Conservation (phyloP, 768 basidiomycete species). For the Dacryopinax primogenitus region DNA sequence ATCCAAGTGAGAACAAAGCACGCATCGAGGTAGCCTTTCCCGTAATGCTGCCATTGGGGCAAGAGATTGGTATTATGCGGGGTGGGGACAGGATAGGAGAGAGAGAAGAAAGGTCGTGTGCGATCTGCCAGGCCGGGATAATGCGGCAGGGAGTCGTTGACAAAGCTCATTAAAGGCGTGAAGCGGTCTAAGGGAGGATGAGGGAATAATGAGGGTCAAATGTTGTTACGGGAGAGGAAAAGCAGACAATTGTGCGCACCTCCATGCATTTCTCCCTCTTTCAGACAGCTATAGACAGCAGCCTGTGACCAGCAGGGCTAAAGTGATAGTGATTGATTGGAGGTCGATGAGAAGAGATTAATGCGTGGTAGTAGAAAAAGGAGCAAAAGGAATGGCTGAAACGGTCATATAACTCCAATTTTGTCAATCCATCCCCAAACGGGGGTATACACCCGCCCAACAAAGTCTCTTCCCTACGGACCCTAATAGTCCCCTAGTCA, state of each 20-base stretch:
- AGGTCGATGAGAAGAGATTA: background rate
- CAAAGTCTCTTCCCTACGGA: background rate
- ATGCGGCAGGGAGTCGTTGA: conserved; percentile 35
- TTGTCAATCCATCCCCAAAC: background rate
- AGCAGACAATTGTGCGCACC: background rate
- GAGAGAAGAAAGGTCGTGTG: conserved; percentile 49
- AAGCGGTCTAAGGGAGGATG: background rate
- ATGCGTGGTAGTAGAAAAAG: background rate
- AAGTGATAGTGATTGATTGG: background rate
- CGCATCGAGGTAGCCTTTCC: conserved; percentile 59
- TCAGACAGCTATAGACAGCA: background rate
- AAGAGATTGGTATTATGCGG: conserved; percentile 59
- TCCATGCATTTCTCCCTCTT: conserved; percentile 1
- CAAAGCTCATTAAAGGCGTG: background rate
- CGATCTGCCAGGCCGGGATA: conserved; percentile 30
- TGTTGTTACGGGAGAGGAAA: background rate
- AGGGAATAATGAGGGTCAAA: conserved; percentile 7
- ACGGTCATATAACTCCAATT: background rate
- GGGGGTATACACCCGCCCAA: conserved; percentile 3
- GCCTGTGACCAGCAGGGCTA: background rate
- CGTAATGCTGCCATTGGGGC: conserved; percentile 54
- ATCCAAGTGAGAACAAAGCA: conserved; percentile 73
- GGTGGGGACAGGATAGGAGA: conserved; percentile 52
- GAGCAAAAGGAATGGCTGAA: background rate
- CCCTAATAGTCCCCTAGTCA: background rate